Conservation (phyloP, 257 asterid species). For the Primulina eburnea region DNA sequence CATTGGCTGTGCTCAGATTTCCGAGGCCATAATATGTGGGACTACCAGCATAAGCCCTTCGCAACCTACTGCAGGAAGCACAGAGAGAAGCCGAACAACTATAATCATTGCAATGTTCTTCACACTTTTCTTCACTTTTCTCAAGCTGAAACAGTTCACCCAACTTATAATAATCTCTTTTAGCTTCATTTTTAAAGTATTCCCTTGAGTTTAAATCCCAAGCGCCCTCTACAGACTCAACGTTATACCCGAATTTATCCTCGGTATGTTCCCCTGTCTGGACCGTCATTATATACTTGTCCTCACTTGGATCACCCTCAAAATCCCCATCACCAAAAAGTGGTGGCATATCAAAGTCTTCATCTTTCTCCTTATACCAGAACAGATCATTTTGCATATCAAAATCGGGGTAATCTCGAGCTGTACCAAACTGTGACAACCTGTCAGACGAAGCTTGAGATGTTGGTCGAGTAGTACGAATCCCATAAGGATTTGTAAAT, state of each 20-base stretch:
- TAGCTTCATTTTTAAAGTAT: slow-evolving; percentile 24
- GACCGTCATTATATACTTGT: slow-evolving; percentile 61
- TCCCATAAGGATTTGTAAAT: slow-evolving; percentile 88
- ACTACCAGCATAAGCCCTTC: slow-evolving; percentile 8
- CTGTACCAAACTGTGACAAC: slow-evolving; percentile 84
- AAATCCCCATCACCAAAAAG: slow-evolving; percentile 42
- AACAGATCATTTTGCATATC: slow-evolving; percentile 83
- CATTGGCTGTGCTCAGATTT: slow-evolving; percentile 28
- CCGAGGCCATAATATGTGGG: slow-evolving; percentile 24
- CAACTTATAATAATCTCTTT: slow-evolving; percentile 41
- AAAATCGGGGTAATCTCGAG: slow-evolving; percentile 86
- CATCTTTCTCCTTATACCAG: slow-evolving; percentile 86
- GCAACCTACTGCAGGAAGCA: slow-evolving; percentile 44
- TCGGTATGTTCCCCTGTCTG: slow-evolving; percentile 33
- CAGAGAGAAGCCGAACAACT: slow-evolving; percentile 48
- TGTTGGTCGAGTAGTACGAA: slow-evolving; percentile 45
- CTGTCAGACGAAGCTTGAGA: slow-evolving; percentile 81
- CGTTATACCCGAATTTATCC: slow-evolving; percentile 25
- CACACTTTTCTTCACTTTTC: slow-evolving; percentile 25
- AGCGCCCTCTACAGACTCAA: slow-evolving; percentile 25
- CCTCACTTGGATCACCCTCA: slow-evolving; percentile 65
- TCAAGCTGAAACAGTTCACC: slow-evolving; percentile 33
- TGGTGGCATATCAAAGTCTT: slow-evolving; percentile 69
- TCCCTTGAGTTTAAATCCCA: slow-evolving; percentile 30
- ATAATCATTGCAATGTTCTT: slow-evolving; percentile 24